phyloP scores from a whole-genome alignment of 148 eudicot genomes.

The Chenopodium formosanum region DNA sequence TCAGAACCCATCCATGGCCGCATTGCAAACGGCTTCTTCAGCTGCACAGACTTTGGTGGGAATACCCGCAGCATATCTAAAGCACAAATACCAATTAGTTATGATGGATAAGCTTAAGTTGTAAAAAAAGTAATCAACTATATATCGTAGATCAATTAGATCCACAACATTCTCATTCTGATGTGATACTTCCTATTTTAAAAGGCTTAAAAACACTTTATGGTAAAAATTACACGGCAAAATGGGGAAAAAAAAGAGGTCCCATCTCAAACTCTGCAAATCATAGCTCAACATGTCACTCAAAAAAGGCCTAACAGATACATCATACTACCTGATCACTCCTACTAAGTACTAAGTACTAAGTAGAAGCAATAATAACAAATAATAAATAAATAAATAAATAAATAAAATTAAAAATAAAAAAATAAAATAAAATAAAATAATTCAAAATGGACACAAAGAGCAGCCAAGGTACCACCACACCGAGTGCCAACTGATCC shows the following conservation, averaged over 20 bases:
- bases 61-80: conserved; percentile 65
- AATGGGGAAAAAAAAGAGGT: background rate
- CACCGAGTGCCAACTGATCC: background rate
- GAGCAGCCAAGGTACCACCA: background rate
- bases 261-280: background rate
- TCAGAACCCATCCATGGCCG: conserved; percentile 84
- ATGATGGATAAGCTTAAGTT: background rate
- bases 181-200: background rate
- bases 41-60: conserved; percentile 68
- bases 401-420: no score
- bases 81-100: conserved; percentile 10
- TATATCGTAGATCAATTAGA: background rate
- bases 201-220: background rate
- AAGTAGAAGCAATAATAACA: no score
- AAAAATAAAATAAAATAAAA: no score
- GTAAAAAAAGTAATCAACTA: background rate
- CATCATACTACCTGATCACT: no score
- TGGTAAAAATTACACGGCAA: background rate
- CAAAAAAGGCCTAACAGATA: background rate
- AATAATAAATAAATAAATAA: no score
- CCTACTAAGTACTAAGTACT: no score
- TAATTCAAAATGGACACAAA: background rate
- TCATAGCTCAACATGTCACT: no score
- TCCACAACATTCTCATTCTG: background rate
- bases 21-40: conserved; percentile 66